Evolutionary conservation across 495 filamentous ascomycete genomes (phyloP), one percentile per base, ranked within the genome.

Genomic region (Penicillium herquei): DNA sequence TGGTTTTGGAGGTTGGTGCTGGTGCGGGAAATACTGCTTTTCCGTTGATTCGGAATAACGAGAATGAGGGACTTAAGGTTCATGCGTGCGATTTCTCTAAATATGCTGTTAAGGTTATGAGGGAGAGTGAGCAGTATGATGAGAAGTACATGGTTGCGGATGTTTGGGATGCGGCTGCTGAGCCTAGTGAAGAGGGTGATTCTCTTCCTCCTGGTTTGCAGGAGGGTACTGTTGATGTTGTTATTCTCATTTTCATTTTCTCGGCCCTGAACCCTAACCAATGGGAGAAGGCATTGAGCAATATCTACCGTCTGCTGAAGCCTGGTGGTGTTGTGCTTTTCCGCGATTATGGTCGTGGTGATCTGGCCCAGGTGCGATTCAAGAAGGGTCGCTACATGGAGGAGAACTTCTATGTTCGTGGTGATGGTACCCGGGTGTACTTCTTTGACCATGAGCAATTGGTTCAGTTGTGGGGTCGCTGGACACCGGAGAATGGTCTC

Each of bases 21-120:
- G 94, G 94, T 14, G 94, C 94, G 10, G 94, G 94, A 17, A 98
- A 98, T 75, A 96, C 92, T 33, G 90, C 92, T 12, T 98, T 96
- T 63, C 94, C 94, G 5, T 82, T 98, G 56, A 63, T 98, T 55
- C 74, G 78, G 53, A 80, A 82, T 68, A 98, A 96, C 70, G 80
- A 84, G 67, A 98, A 97, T 70, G 78, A 82, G 46, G 70, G 83
- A 30, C 76, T 98, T 49, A 88, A 78, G 69, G 75, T 98, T 9
- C 87, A 94, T 74, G 94, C 93, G 41, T 96, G 90, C 65, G 94
- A 98, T 70, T 98, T 96, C 68, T 94, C 90, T 39, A 89, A 86
- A 65, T 89, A 87, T 63, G 93, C 93, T 1, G 89, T 98, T 39
- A 84, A 96, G 64, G 81, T 98, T 30, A 96, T 98, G 73, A 86